Conservation (phyloP, 108 stramenopile genomes). For the Parmales sp. region DNA sequence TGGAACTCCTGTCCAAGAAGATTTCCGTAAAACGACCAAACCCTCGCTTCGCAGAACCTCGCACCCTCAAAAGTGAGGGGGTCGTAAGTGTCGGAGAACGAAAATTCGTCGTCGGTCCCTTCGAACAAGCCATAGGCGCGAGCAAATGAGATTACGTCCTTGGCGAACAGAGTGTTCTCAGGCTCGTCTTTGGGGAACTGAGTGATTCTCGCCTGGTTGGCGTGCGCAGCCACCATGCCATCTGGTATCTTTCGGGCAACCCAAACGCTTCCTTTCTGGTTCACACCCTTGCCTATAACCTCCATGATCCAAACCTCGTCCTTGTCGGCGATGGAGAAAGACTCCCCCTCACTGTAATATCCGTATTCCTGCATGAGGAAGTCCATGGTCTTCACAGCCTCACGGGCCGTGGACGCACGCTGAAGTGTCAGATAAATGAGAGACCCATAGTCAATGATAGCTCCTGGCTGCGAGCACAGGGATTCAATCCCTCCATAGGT, state of each 20-base stretch:
- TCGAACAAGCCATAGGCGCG: slow-evolving; percentile 45
- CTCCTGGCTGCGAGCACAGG: slow-evolving; percentile 30
- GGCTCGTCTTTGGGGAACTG: slow-evolving; percentile 43
- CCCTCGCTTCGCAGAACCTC: slow-evolving; percentile 54
- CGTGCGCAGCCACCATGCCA: slow-evolving; percentile 45
- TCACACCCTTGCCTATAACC: slow-evolving; percentile 47
- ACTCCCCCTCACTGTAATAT: slow-evolving; percentile 53
- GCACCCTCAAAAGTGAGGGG: slow-evolving; percentile 42
- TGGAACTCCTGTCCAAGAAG: slow-evolving; percentile 30
- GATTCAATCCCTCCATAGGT: slow-evolving; percentile 57
- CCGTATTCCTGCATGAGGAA: slow-evolving; percentile 48
- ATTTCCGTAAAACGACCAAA: slow-evolving; percentile 48
- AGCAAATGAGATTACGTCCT: slow-evolving; percentile 52
- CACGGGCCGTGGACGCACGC: slow-evolving; percentile 40
- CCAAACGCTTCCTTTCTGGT: slow-evolving; percentile 51
- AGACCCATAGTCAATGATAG: slow-evolving; percentile 61
- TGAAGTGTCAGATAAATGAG: slow-evolving; percentile 63
- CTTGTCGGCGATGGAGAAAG: slow-evolving; percentile 48
- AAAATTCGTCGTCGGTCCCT: slow-evolving; percentile 21
- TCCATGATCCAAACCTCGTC: slow-evolving; percentile 72
- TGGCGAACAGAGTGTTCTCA: slow-evolving; percentile 33
- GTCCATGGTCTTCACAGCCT: slow-evolving; percentile 52
- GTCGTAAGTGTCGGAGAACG: slow-evolving; percentile 54
- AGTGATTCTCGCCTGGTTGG: slow-evolving; percentile 60
- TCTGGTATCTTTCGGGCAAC: slow-evolving; percentile 52